Evolutionary conservation across 495 filamentous ascomycete species (phyloP).

Genomic region (Neurospora tetraspora): DNA sequence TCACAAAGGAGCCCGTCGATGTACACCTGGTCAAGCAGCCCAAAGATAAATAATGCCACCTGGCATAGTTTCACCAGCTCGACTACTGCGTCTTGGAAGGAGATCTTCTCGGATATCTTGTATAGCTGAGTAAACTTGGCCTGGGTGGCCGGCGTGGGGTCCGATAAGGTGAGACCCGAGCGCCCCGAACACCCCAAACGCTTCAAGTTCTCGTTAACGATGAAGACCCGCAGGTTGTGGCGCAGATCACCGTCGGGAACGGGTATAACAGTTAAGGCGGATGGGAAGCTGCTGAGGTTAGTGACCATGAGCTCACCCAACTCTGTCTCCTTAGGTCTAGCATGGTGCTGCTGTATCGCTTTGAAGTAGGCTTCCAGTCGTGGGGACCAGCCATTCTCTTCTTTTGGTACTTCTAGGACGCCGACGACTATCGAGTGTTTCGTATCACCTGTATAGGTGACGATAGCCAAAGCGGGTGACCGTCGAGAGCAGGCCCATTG

Average conservation of each 20-base stretch:
- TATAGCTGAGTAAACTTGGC: conserved; percentile 92
- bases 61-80: conserved; percentile 93
- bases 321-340: conserved; percentile 70
- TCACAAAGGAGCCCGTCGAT: conserved; percentile 91
- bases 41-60: conserved; percentile 77
- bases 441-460: conserved; percentile 83
- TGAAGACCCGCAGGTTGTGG: conserved; percentile 73
- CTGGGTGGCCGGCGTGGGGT: conserved; percentile 66
- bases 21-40: conserved; percentile 77
- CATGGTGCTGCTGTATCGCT: conserved; percentile 73
- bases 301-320: conserved; percentile 87
- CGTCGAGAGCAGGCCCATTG: conserved; percentile 94
- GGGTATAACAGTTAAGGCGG: conserved; percentile 74
- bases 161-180: conserved; percentile 67
- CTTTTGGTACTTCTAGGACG: conserved; percentile 74
- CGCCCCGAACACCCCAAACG: conserved; percentile 85
- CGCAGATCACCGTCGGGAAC: conserved; percentile 80
- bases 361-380: conserved; percentile 76
- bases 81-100: conserved; percentile 63
- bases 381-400: conserved; percentile 73
- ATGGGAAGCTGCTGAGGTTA: conserved; percentile 83
- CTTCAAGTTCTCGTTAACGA: conserved; percentile 93
- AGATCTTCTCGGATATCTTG: conserved; percentile 69
- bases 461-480: conserved; percentile 85
- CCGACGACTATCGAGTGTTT: conserved; percentile 67